phyloP scores from a whole-genome alignment of 257 asterid genomes.

The Solanum pennellii region DNA sequence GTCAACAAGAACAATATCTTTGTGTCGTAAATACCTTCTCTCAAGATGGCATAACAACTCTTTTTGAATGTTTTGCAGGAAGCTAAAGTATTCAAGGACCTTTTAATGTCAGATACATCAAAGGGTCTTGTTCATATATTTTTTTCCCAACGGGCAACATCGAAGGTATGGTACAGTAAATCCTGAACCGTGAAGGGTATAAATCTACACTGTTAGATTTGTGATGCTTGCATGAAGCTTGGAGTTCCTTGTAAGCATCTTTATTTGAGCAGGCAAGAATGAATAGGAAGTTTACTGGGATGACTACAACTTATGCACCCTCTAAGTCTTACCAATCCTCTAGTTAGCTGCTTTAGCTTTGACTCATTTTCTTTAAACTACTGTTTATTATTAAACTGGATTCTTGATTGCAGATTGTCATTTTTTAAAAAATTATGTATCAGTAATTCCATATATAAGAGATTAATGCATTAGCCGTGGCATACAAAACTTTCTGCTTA shows the following conservation, averaged over 20 bases:
- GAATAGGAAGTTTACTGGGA: neutral
- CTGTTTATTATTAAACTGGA: neutral
- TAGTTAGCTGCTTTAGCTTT: neutral
- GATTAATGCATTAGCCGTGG: neutral
- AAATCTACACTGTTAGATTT: neutral
- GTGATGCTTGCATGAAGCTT: neutral
- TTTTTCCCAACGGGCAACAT: slow-evolving; percentile 76
- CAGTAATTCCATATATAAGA: neutral
- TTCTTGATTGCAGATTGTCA: neutral
- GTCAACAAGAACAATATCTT: neutral
- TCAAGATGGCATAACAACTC: neutral
- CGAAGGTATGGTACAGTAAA: slow-evolving; percentile 44
- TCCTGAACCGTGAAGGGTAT: neutral
- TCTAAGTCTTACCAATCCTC: neutral
- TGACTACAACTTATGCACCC: neutral
- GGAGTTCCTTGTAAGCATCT: neutral
- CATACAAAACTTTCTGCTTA: neutral
- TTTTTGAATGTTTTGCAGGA: slow-evolving; percentile 41
- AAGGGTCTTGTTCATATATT: slow-evolving; percentile 92
- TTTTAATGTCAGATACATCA: slow-evolving; percentile 58
- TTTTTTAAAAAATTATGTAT: neutral
- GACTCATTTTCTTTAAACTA: neutral
- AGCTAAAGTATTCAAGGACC: slow-evolving; percentile 44
- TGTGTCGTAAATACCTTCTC: neutral
- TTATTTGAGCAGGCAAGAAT: neutral